Evolutionary conservation across 2,329 filamentous ascomycete genomes (phyloP).

Genomic region (Clonostachys sp.): DNA sequence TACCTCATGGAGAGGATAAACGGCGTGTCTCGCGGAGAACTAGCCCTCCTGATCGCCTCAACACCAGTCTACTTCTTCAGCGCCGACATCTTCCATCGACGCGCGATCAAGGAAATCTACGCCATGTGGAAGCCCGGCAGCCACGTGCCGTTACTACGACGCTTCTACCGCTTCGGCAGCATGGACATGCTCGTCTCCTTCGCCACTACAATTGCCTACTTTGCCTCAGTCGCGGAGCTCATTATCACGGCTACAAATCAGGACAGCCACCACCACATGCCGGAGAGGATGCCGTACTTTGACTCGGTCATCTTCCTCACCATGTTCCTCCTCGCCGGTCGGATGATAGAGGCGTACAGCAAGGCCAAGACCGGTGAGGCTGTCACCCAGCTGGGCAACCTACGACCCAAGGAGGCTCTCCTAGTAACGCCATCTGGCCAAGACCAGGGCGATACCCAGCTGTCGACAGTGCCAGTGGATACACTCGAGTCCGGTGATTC

Average conservation of each 20-base stretch:
- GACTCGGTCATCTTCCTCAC: slow-evolving; percentile 92
- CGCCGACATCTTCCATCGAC: slow-evolving; percentile 78
- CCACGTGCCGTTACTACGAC: slow-evolving; percentile 63
- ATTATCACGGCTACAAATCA: slow-evolving; percentile 49
- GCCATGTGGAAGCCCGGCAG: slow-evolving; percentile 75
- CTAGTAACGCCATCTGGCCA: slow-evolving; percentile 47
- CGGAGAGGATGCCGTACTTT: slow-evolving; percentile 66
- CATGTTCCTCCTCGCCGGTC: slow-evolving; percentile 72
- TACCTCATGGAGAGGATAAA: slow-evolving; percentile 64
- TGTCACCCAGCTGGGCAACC: slow-evolving; percentile 70
- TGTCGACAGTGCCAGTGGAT: slow-evolving; percentile 53
- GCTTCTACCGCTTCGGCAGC: slow-evolving; percentile 91
- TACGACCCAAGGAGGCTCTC: slow-evolving; percentile 73
- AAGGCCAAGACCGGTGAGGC: slow-evolving; percentile 88
- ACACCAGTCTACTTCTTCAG: slow-evolving; percentile 86
- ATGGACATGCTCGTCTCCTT: slow-evolving; percentile 94
- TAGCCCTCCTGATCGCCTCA: slow-evolving; percentile 74
- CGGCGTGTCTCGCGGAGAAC: slow-evolving; percentile 72
- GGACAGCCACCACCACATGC: slow-evolving; percentile 23
- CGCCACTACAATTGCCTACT: slow-evolving; percentile 82
- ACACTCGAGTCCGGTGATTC: slow-evolving; percentile 70
- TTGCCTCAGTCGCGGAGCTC: slow-evolving; percentile 76
- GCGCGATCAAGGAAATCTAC: slow-evolving; percentile 73
- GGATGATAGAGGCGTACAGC: slow-evolving; percentile 83
- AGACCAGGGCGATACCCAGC: slow-evolving; percentile 22